Evolutionary conservation across 2,329 filamentous ascomycete genomes (phyloP), one percentile per base, ranked within the genome.

Genomic region (Sporothrix luriei): DNA sequence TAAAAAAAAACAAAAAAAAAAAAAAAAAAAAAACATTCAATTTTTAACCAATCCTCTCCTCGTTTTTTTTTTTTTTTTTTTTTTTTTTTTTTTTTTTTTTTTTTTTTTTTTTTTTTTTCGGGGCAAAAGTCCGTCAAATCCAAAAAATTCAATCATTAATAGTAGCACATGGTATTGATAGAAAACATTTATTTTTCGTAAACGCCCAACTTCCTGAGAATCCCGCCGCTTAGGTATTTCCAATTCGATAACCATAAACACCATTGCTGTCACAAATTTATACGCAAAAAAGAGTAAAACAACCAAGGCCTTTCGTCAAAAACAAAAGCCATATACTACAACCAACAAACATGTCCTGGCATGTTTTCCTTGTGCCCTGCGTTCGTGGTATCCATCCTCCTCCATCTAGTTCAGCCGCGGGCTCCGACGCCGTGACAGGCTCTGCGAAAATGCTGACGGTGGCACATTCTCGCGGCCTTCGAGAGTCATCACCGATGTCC

Each of bases 391-490:
- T 43, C 38, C 5, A 10, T 11, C 21, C 21, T 24, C 11, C 14
- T 16, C 16, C n/a, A 16, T 43, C 38, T 67, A 76, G 38, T 79
- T 77, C 69, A 87, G 75, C 69, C 85, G 77, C 3, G 85, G 84
- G 72, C 85, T 87, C 80, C 87, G 87, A 76, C 85, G 83, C 77
- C 82, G 82, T 69, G 80, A 78, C 38, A 80, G 72, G 66, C 83
- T 82, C 76, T 84, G 79, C 24, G 80, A 79, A 72, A 84, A 81
- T n/a, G 79, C 78, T 65, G 78, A 72, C 9, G 80, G 80, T 49
- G 83, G 82, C 69, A 84, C 71, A 70, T 87, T 87, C 77, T 87
- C 85, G 55, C 83, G 77, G 7, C 84, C 85, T 62, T 85, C 83
- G 0, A 76, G 76, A 55, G 74, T 73, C 19, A 78, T 71, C 55